These are phyloP conservation scores for Claviceps digitariae DNA, from an alignment of 2,329 filamentous ascomycete species.

Conservation along the genomic window DNA sequence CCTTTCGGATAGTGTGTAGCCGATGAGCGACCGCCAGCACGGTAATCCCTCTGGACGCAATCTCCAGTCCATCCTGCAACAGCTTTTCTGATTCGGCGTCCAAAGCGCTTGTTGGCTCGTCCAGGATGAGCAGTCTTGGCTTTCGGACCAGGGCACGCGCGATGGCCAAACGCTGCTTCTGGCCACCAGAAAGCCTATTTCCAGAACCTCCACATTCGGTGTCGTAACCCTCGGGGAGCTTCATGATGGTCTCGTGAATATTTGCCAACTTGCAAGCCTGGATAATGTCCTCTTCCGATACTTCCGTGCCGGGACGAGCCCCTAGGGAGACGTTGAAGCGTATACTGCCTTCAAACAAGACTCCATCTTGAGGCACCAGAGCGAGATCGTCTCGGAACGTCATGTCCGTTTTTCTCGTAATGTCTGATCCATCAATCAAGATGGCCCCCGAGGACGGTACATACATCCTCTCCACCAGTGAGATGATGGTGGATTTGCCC, in stretches of 20 bases:
- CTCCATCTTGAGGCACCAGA: constrained; percentile 36
- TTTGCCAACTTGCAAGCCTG: constrained; percentile 50
- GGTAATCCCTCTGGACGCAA: constrained; percentile 24
- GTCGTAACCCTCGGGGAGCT: constrained; percentile 42
- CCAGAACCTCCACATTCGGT: constrained; percentile 48
- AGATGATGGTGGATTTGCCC: constrained; percentile 33
- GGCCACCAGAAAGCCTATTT: constrained; percentile 53
- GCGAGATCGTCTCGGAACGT: constrained; percentile 31
- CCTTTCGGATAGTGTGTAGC: constrained; percentile 28
- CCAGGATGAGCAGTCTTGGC: constrained; percentile 49
- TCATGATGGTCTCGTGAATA: constrained; percentile 44
- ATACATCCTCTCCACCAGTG: constrained; percentile 40
- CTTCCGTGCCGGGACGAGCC: constrained; percentile 33
- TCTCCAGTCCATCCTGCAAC: constrained; percentile 45
- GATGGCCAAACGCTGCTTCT: constrained; percentile 56
- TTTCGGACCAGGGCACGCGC: constrained; percentile 52
- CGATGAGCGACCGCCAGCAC: constrained; percentile 31
- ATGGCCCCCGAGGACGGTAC: constrained; percentile 33
- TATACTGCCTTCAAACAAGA: constrained; percentile 35
- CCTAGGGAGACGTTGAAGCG: constrained; percentile 36
- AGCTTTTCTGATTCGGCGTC: constrained; percentile 36
- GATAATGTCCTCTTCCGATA: constrained; percentile 41
- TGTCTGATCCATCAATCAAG: constrained; percentile 27
- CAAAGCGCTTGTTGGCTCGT: constrained; percentile 39
- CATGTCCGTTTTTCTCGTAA: constrained; percentile 20